Evolutionary conservation across 2,329 filamentous ascomycete species (phyloP), one percentile per base, ranked within the genome.

Genomic region (Trichothecium roseum): DNA sequence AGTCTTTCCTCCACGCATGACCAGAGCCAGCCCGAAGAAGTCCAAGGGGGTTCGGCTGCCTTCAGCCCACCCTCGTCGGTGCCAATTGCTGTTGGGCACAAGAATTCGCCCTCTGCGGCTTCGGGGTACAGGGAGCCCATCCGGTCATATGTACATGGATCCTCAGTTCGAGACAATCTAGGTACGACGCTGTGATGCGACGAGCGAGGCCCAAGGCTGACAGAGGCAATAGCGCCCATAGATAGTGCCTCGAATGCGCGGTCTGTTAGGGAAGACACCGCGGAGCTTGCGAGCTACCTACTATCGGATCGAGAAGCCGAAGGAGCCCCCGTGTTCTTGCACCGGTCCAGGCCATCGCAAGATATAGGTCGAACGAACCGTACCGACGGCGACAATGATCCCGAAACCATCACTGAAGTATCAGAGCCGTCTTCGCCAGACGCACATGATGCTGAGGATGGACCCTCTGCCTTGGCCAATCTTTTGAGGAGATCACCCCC

Each of bases 181-280:
- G 69, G 78, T 80, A 61, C 37, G 62, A 53, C 18, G n/a, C 12
- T 17, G 15, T 14, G 3, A 24, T 16, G 16, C 6, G 20, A 13
- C 32, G 13, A 14, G 18, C 10, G 26, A n/a, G 24, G n/a, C 8
- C 14, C 15, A 26, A 26, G 35, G 12, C 18, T 12, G 14, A 18
- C 17, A 36, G 34, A 24, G 28, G 14, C 30, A 12, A 29, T 43
- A 74, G 68, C 62, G 28, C 68, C 69, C 14, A 52, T 74, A 58
- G 83, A 89, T 52, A 81, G 75, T 46, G 72, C 76, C 14, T 75
- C 84, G 47, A 84, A 84, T 56, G 82, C 84, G 24, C 76, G 79
- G 40, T 83, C 78, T 44, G 81, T 94, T 28, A 81, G 87, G 43
- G 81, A 91, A 58, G 81, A 91, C 52, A 93, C 87, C 3, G 84